Percentiles rank a stretch among this genome's conserved stretches.
Conservation (phyloP, 2,329 filamentous ascomycete species). For the Penicillium oxalicum region DNA sequence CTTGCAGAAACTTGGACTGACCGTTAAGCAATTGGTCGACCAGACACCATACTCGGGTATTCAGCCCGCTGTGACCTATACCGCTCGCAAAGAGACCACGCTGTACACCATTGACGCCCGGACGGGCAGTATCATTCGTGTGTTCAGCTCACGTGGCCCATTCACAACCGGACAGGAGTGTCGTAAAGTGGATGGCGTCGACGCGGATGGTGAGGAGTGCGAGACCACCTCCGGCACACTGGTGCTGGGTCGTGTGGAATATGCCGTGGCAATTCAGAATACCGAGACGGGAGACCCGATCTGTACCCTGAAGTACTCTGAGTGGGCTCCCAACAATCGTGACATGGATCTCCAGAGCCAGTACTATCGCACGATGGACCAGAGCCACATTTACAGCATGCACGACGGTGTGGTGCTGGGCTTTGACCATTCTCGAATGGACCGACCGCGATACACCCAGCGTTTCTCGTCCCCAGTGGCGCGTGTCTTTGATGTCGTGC, state of each 20-base stretch:
- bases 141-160: conserved; percentile 71
- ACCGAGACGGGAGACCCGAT: conserved; percentile 66
- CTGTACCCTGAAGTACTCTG: conserved; percentile 84
- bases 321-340: conserved; percentile 90
- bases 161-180: conserved; percentile 70
- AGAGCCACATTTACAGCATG: conserved; percentile 79
- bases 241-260: conserved; percentile 80
- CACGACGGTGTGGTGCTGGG: conserved; percentile 81
- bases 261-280: conserved; percentile 79
- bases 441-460: conserved; percentile 58
- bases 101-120: conserved; percentile 84
- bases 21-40: conserved; percentile 74
- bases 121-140: conserved; percentile 74
- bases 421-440: conserved; percentile 59
- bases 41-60: conserved; percentile 70
- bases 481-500: conserved; percentile 80
- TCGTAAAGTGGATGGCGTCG: conserved; percentile 59
- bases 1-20: conserved; percentile 44
- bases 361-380: conserved; percentile 73
- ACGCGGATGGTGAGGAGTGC: conserved; percentile 63
- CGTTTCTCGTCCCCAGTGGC: conserved; percentile 72
- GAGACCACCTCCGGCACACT: conserved; percentile 67
- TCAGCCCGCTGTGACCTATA: conserved; percentile 77
- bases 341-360: conserved; percentile 83
- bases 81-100: conserved; percentile 82